Percentiles rank a stretch among this genome's conserved stretches.
These are phyloP conservation scores for Phaffia rhodozyma DNA, from an alignment of 1,284 basidiomycete genomes.

Conservation along the genomic window DNA sequence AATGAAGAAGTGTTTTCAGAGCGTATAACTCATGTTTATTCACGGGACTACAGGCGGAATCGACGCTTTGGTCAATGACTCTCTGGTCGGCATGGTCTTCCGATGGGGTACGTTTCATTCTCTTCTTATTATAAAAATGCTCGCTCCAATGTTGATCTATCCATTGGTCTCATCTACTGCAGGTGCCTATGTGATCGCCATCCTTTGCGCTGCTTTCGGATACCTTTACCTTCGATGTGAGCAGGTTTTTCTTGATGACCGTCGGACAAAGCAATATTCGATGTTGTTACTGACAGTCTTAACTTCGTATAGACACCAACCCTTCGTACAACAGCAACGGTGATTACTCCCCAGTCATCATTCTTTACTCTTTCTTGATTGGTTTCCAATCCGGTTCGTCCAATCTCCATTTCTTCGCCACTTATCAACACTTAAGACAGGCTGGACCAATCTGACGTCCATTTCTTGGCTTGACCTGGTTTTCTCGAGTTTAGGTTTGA, in stretches of 20 bases:
- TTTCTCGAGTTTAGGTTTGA: slow-evolving; percentile 42
- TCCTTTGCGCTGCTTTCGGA: slow-evolving; percentile 62
- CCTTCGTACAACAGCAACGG: slow-evolving; percentile 60
- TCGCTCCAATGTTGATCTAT: not conserved
- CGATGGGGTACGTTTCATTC: not conserved
- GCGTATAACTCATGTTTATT: not conserved
- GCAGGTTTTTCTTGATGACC: slow-evolving; percentile 26
- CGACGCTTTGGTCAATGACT: slow-evolving; percentile 74
- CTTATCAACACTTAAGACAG: not conserved
- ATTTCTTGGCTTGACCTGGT: slow-evolving; percentile 17
- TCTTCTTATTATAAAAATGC: not conserved
- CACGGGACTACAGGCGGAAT: slow-evolving; percentile 40
- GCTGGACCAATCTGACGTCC: not conserved
- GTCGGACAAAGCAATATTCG: not conserved
- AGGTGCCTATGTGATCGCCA: slow-evolving; percentile 66
- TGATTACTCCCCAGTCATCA: slow-evolving; percentile 44
- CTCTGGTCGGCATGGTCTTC: slow-evolving; percentile 53
- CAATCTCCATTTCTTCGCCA: slow-evolving; percentile 27
- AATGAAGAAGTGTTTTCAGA: too few species aligned
- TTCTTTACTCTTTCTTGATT: slow-evolving; percentile 70
- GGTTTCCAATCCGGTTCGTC: slow-evolving; percentile 43
- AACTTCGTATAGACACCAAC: slow-evolving; percentile 44
- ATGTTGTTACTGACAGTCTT: not conserved
- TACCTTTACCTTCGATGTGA: slow-evolving; percentile 67
- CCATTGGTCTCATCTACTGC: slow-evolving; percentile 32